phyloP scores from a whole-genome alignment of 2,329 filamentous ascomycete species.

The Fusarium pilosicola region DNA sequence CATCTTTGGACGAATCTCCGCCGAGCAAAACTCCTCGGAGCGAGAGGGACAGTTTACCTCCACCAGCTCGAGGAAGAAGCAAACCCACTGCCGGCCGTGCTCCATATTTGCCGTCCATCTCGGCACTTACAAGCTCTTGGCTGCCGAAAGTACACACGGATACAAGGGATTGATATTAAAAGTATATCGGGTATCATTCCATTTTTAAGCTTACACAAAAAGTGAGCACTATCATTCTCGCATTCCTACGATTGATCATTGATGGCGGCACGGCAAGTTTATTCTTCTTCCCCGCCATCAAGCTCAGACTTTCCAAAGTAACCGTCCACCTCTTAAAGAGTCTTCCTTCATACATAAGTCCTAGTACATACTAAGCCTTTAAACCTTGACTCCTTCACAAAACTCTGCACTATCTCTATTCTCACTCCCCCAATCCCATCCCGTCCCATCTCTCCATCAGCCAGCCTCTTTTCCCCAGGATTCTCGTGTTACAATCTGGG shows the following conservation, averaged over 20 bases:
- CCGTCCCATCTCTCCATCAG: not conserved
- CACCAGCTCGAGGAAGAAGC: not conserved
- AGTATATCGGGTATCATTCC: not conserved
- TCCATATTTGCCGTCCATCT: not conserved
- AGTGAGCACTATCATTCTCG: not conserved
- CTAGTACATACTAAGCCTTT: not conserved
- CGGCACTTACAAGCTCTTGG: not conserved
- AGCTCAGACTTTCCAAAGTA: not conserved
- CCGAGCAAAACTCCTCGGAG: too few species aligned
- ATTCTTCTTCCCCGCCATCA: not conserved
- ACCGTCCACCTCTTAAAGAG: not conserved
- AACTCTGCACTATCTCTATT: not conserved
- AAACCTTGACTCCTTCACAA: not conserved
- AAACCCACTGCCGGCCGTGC: not conserved
- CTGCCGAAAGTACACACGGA: not conserved
- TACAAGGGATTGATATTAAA: not conserved
- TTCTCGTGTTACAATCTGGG: slow-evolving; percentile 4
- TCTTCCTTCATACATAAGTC: too few species aligned
- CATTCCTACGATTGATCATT: not conserved
- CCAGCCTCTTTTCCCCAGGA: not conserved
- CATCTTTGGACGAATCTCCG: too few species aligned
- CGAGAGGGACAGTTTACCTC: too few species aligned
- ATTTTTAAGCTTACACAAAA: not conserved
- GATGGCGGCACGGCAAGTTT: slow-evolving; percentile 2
- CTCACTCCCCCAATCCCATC: slow-evolving; percentile 14